Evolutionary conservation across 2,329 filamentous ascomycete species (phyloP).

Genomic region (Parastagonospora nodorum): DNA sequence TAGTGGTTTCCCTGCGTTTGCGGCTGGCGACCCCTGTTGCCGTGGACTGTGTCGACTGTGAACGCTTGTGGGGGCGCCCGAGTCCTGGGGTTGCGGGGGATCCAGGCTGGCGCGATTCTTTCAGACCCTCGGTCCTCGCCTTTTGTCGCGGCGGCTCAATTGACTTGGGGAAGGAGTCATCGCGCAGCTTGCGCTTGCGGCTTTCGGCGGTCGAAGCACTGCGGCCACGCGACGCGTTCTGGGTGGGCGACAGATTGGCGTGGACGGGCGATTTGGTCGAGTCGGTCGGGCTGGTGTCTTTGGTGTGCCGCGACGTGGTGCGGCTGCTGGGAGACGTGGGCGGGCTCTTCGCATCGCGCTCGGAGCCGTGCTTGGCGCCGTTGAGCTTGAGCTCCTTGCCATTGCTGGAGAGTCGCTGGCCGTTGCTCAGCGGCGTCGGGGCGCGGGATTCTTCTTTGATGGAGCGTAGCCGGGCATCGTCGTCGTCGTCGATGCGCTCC

Average conservation of each 20-base stretch:
- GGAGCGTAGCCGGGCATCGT: constrained; percentile 26
- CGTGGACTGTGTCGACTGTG: constrained; percentile 45
- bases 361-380: constrained; percentile 34
- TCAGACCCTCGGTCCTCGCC: constrained; percentile 43
- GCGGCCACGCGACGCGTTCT: constrained; percentile 37
- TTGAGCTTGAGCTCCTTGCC: constrained; percentile 30
- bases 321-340: constrained; percentile 44
- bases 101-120: constrained; percentile 37
- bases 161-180: constrained; percentile 40
- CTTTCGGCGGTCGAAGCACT: constrained; percentile 46
- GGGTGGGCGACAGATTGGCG: constrained; percentile 33
- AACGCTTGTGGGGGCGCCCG: constrained; percentile 44
- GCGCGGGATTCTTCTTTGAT: constrained; percentile 35
- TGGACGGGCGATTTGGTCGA: constrained; percentile 33
- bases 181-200: constrained; percentile 48
- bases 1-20: constrained; percentile 41
- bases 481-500: constrained; percentile 43
- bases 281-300: constrained; percentile 41
- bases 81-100: constrained; percentile 43
- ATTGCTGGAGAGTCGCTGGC: constrained; percentile 31
- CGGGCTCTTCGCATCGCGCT: constrained; percentile 40
- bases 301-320: constrained; percentile 40
- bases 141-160: constrained; percentile 49
- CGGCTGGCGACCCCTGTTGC: constrained; percentile 34
- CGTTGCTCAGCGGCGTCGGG: constrained; percentile 32